Base-by-base conservation (phyloP, 1,139 yeast genomes). In the Protomyces gravidus region DNA sequence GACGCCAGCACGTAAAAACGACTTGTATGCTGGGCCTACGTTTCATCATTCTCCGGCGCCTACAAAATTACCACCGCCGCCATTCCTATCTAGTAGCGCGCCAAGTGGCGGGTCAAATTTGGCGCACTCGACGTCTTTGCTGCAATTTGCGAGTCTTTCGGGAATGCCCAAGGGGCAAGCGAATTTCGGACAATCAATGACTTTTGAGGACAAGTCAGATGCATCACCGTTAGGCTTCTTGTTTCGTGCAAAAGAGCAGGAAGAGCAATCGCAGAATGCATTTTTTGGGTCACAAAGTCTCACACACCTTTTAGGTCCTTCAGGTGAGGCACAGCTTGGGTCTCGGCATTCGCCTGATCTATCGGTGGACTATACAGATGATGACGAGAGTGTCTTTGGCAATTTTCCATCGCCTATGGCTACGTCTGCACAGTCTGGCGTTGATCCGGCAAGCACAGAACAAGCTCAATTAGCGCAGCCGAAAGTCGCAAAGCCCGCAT, bases 21-120 rank as follows among this genome's bases (percentile, higher is more conserved):
- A 36, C 17, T 36, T 36, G 33, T 53, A 53, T 45, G 58, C 58
- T 11, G 58, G 58, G 15, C 58, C 58, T 19, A 53, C 45, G 26
- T 53, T 53, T 21, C 39, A 53, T 42, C 58, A 53, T 39, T 53
- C 58, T 13, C 58, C 58, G 4, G 58, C 58, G 40, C 58, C 58
- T 11, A 36, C 58, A 17, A 53, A 46, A 3, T 28, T 53, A 5
- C 58, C 58, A 9, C 58, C 58, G 9, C 58, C 58, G 19, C 58
- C 58, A 15, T 53, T 53, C 36, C 23, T 53, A 9, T 30, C 50
- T 5, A 45, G 45, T 6, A 27, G 50, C 13, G 11, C 42, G 15
- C 23, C 56, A 9, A 25, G 26, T 15, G 28, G n/a, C 25, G 30
- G 13, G 15, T 40, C 47, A 17, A 5, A 25, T 0, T 5, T 21